A percentile compares a stretch with the other conserved stretches of the same genome.
Conservation (phyloP, 1,284 basidiomycete species). For the Ceratobasidium sp. region DNA sequence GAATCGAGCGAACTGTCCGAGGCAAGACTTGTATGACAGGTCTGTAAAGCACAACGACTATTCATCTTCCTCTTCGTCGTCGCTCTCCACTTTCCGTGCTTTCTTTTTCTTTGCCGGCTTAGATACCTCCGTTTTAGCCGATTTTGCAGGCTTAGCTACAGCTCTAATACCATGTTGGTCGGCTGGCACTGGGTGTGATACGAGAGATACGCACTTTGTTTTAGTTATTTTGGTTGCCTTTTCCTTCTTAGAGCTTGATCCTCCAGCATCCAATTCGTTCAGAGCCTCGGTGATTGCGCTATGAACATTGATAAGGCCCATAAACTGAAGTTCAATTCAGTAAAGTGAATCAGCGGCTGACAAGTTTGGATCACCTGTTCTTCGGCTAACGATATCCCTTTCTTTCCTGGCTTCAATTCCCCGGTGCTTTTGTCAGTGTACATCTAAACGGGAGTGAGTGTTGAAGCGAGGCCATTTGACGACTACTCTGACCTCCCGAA, state of each 20-base stretch:
- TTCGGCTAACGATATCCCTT: slow-evolving; percentile 24
- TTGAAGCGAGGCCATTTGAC: neutral
- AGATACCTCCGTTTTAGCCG: slow-evolving; percentile 4
- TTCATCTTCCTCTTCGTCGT: slow-evolving; percentile 13
- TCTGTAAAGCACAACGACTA: neutral
- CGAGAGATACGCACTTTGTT: slow-evolving; percentile 11
- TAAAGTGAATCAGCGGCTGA: neutral
- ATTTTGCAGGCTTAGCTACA: slow-evolving; percentile 10
- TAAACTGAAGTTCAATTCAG: slow-evolving; percentile 8
- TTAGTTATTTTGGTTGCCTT: slow-evolving; percentile 10
- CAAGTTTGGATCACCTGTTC: slow-evolving; percentile 8
- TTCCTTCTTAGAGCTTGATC: neutral
- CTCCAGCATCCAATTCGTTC: slow-evolving; percentile 17
- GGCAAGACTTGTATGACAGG: neutral
- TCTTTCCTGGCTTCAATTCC: slow-evolving; percentile 35
- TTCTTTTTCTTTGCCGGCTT: slow-evolving; percentile 25
- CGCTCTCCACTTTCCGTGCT: slow-evolving; percentile 17
- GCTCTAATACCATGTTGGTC: neutral
- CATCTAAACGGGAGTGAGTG: slow-evolving; percentile 7
- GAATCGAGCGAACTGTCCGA: neutral
- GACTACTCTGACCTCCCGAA: slow-evolving; percentile 20
- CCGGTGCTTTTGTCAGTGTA: slow-evolving; percentile 21
- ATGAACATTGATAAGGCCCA: slow-evolving; percentile 16
- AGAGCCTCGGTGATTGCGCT: slow-evolving; percentile 20
- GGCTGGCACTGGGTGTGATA: neutral